Evolutionary conservation across 257 asterid genomes (phyloP).

Genomic region (Solanum ossicruentum): DNA sequence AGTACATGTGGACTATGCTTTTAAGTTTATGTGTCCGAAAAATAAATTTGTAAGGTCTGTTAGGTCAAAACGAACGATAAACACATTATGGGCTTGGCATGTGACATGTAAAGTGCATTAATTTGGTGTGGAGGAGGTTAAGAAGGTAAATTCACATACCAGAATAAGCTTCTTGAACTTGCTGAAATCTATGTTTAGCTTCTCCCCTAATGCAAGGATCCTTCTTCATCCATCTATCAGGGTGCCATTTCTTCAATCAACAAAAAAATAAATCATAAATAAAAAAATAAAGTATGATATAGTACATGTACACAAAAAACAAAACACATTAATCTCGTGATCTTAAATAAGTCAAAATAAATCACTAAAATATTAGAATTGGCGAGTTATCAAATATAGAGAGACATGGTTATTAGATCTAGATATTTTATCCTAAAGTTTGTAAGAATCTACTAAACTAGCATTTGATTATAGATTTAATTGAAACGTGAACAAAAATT

Average conservation of each 20-base stretch:
- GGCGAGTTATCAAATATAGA: not conserved
- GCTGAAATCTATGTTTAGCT: constrained; percentile 26
- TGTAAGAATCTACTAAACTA: not conserved
- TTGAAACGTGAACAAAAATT: not conserved
- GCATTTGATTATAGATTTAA: not conserved
- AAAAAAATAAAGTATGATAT: not conserved
- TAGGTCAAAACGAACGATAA: not conserved
- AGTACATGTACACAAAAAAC: not conserved
- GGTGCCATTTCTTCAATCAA: constrained; percentile 35
- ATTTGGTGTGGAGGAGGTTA: not conserved
- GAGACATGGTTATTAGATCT: not conserved
- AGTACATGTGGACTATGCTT: not conserved
- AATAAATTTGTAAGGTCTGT: not conserved
- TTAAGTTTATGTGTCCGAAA: not conserved
- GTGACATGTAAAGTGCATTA: not conserved
- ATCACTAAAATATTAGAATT: not conserved
- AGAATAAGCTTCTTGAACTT: constrained; percentile 42
- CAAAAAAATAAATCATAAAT: not conserved
- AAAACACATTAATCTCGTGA: not conserved
- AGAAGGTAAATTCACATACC: not conserved
- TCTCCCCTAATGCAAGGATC: constrained; percentile 13
- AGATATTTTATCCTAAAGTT: not conserved
- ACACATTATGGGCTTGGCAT: not conserved
- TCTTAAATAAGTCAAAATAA: not conserved
- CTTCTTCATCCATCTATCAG: constrained; percentile 27